Percentiles rank a stretch among this genome's conserved stretches.
phyloP scores from a whole-genome alignment of 1,139 yeast genomes.

The Yamadazyma spencermartinsiae region DNA sequence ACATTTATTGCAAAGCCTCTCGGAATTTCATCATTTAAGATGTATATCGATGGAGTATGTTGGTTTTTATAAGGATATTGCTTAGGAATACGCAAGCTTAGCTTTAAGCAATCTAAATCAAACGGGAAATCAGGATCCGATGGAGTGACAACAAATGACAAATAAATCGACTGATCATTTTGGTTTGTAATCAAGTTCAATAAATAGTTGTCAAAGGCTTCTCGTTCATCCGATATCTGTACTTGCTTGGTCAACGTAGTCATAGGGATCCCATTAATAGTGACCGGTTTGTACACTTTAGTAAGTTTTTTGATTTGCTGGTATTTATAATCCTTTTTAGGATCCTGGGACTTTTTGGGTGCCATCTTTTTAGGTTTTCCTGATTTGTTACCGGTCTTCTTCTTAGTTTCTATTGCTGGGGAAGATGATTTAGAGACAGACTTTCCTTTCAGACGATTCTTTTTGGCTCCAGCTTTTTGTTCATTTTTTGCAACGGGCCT shows the following conservation, averaged over 20 bases:
- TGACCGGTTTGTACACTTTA: conserved; percentile 28
- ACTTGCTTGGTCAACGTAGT: conserved; percentile 19
- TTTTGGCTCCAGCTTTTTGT: background rate
- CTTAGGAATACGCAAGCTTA: conserved; percentile 56
- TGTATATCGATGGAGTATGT: conserved; percentile 46
- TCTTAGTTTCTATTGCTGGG: background rate
- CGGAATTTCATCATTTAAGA: conserved; percentile 70
- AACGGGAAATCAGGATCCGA: conserved; percentile 77
- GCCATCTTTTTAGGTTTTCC: conserved; percentile 4
- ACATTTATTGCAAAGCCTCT: conserved; percentile 67
- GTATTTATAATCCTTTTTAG: conserved; percentile 19
- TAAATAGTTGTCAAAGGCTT: conserved; percentile 18
- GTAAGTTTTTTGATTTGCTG: conserved; percentile 29
- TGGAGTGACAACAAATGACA: conserved; percentile 47
- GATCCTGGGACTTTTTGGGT: conserved; percentile 13
- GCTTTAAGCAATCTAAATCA: conserved; percentile 51
- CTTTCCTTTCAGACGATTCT: too few species aligned
- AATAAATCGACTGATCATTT: conserved; percentile 25
- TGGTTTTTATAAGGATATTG: conserved; percentile 48
- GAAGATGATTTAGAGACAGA: too few species aligned
- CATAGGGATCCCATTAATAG: conserved; percentile 32
- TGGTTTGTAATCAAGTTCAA: conserved; percentile 18
- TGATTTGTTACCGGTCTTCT: too few species aligned
- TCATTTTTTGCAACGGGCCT: background rate
- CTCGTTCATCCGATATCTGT: conserved; percentile 10